A percentile compares a stretch with the other conserved stretches of the same genome.
Conservation (phyloP, 306 rosid species). For the Glycine tomentella region DNA sequence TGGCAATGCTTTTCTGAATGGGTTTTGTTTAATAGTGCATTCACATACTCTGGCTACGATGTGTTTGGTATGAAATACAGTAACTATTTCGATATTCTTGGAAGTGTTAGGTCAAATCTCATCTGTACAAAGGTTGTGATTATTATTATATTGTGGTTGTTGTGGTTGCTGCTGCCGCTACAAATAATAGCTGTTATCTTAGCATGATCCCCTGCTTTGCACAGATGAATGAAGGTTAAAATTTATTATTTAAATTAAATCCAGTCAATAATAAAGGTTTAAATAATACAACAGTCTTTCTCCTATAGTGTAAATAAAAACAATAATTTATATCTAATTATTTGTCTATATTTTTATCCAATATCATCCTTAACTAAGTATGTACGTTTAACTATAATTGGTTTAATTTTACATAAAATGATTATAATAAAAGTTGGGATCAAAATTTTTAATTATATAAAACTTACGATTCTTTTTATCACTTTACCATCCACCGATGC, state of each 20-base stretch:
- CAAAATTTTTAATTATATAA: too few relatives aligned
- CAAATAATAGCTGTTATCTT: background rate
- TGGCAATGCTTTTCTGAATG: background rate
- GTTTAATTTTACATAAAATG: too few relatives aligned
- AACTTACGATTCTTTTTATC: too few relatives aligned
- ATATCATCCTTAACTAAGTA: too few relatives aligned
- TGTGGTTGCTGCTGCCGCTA: background rate
- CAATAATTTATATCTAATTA: background rate
- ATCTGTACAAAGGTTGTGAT: too few relatives aligned
- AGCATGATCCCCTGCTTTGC: background rate
- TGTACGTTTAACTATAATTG: background rate
- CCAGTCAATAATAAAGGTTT: too few relatives aligned
- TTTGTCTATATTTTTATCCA: background rate
- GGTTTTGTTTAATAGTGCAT: too few relatives aligned
- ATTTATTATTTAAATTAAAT: background rate
- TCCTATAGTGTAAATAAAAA: background rate
- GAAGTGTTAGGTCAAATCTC: too few relatives aligned
- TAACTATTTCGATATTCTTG: constrained; percentile 7
- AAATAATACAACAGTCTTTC: background rate
- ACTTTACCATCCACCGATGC: too few relatives aligned
- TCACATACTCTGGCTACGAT: too few relatives aligned
- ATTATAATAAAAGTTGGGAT: too few relatives aligned
- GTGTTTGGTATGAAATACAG: constrained; percentile 11
- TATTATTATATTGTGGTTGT: background rate
- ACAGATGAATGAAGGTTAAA: background rate